Evolutionary conservation across 768 basidiomycete species (phyloP), one percentile per base, ranked within the genome.

Genomic region (Kwoniella pini): DNA sequence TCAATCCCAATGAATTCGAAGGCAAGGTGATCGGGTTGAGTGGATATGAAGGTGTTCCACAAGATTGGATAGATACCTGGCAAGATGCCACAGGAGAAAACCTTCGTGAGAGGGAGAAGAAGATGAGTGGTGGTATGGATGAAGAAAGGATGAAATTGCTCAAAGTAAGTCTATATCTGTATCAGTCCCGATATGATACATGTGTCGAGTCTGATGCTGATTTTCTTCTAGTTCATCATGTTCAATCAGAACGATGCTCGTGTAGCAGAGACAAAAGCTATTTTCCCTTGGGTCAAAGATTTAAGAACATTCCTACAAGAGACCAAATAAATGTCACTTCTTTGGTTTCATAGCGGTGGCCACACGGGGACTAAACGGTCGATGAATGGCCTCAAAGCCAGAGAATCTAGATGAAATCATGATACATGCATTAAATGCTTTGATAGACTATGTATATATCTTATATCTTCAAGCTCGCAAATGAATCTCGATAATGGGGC

Each of bases 231-330:
- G 53, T 28, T 43, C 39, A 42, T 42, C 36, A 54, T 40, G 17
- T 4, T 24, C 19, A 40, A 42, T 22, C 22, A 54, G 28, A 42
- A 40, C 53, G 53, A 54, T 19, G 39, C 39, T 7, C 19, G 53
- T 24, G 39, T 43, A 3, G 53, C 31, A 28, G 22, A 22, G 6
- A 42, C 36, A 2, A 54, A 54, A 40, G 22, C 53, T 11, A 10
- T n/a, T 9, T 42, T 54, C 53, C 53, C 53, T 11, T 54, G 53
- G 53, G 21, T 54, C 19, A 24, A 13, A 28, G 53, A 54, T 42
- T 24, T 40, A 3, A 24, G 27, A 28, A 28, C 53, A 4, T 54
- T 54, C 26, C 26, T 54, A 7, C 7, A 42, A 27, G 40, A 19
- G 9, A 17, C 40, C n/a, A 42, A 42, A 36, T 7, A 7, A 7